phyloP scores from a whole-genome alignment of 1,284 basidiomycete species.

The Cutaneotrichosporon cutaneum region DNA sequence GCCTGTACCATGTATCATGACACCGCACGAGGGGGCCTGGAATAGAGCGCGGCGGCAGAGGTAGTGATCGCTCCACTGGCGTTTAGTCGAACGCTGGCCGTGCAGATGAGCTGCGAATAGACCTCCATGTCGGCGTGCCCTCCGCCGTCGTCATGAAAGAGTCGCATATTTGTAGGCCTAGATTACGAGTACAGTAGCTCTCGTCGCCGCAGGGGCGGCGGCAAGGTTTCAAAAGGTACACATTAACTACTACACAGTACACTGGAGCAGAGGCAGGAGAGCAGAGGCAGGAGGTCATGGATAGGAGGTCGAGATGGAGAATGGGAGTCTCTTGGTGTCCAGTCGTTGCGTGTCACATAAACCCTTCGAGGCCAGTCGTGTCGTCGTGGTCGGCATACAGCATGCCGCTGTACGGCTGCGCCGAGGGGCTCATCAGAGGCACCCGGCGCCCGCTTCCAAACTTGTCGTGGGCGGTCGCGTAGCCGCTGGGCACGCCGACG shows the following conservation, averaged over 20 bases:
- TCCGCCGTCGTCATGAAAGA: background rate
- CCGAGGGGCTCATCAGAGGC: constrained; percentile 24
- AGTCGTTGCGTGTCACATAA: constrained; percentile 1
- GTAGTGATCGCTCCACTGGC: too few species aligned
- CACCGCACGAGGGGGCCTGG: background rate
- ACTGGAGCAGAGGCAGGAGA: background rate
- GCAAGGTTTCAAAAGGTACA: constrained; percentile 2
- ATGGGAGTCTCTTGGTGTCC: background rate
- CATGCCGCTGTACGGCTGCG: constrained; percentile 28
- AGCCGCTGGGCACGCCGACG: constrained; percentile 8
- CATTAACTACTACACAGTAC: constrained; percentile 11
- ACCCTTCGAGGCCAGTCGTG: constrained; percentile 1
- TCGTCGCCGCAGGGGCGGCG: too few species aligned
- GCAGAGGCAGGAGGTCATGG: background rate
- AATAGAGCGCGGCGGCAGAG: too few species aligned
- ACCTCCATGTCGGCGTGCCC: too few species aligned
- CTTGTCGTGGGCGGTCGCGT: constrained; percentile 18
- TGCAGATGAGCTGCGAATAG: too few species aligned
- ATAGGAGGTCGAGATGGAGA: background rate
- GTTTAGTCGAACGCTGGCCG: too few species aligned
- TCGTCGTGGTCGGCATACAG: constrained; percentile 23
- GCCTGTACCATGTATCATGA: constrained; percentile 1
- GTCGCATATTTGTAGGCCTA: constrained; percentile 3
- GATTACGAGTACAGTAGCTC: constrained; percentile 9
- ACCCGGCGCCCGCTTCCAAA: constrained; percentile 17